Conservation (phyloP, 1,284 basidiomycete species). For the Trametes polyzona region DNA sequence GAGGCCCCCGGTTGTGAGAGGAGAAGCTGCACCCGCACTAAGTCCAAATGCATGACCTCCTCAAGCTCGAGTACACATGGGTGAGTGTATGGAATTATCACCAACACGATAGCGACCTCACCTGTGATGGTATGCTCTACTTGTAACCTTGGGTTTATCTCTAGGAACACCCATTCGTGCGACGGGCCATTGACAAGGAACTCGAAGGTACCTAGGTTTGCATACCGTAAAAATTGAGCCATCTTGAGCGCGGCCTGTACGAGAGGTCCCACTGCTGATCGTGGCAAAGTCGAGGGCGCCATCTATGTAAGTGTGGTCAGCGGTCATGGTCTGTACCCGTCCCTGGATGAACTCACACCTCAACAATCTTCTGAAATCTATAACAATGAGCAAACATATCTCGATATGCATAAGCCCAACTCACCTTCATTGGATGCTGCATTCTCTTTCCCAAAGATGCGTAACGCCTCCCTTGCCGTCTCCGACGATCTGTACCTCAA, state of each 20-base stretch:
- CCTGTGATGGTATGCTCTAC: slow-evolving; percentile 44
- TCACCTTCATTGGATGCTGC: slow-evolving; percentile 24
- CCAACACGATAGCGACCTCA: slow-evolving; percentile 18
- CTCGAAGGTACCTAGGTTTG: slow-evolving; percentile 22
- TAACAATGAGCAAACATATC: not conserved
- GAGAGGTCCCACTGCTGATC: slow-evolving; percentile 4
- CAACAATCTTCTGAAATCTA: slow-evolving; percentile 25
- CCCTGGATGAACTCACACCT: slow-evolving; percentile 7
- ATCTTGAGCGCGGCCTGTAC: slow-evolving; percentile 20
- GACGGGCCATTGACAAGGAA: slow-evolving; percentile 17
- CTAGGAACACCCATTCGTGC: slow-evolving; percentile 22
- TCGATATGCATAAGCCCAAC: not conserved
- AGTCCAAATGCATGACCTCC: slow-evolving; percentile 42
- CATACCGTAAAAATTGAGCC: slow-evolving; percentile 20
- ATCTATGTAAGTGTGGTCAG: too few relatives aligned
- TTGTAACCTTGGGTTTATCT: slow-evolving; percentile 24
- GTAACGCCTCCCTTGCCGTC: slow-evolving; percentile 11
- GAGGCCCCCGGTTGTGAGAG: slow-evolving; percentile 32
- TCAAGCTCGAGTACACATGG: slow-evolving; percentile 27
- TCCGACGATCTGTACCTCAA: slow-evolving; percentile 24
- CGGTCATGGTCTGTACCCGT: too few relatives aligned
- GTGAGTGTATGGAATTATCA: too few relatives aligned
- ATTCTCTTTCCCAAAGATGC: slow-evolving; percentile 25
- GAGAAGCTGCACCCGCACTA: slow-evolving; percentile 42
- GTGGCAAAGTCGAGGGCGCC: slow-evolving; percentile 16